phyloP scores from a whole-genome alignment of 2,329 filamentous ascomycete genomes.

The Ceratocystis colombiana region DNA sequence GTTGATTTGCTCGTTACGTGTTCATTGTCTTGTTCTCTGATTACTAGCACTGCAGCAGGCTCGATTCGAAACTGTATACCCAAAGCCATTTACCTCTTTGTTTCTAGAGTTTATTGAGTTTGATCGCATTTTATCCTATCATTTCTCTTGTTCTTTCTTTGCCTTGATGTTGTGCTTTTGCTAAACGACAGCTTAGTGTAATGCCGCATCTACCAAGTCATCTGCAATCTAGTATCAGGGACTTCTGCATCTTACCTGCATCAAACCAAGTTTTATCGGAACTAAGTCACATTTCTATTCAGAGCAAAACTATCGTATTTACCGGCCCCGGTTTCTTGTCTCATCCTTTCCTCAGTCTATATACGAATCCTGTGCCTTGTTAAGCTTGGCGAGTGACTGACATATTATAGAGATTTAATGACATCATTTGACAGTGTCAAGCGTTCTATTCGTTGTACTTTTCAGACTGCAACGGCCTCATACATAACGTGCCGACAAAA shows the following conservation, averaged over 20 bases:
- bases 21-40: too few species aligned
- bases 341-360: background rate
- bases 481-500: too few species aligned
- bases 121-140: background rate
- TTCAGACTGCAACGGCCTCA: too few species aligned
- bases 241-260: conserved; percentile 1
- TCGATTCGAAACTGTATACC: too few species aligned
- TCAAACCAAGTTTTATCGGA: background rate
- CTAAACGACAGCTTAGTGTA: background rate
- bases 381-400: too few species aligned
- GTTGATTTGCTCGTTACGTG: too few species aligned
- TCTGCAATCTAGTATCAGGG: background rate
- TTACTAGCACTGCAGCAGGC: too few species aligned
- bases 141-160: background rate
- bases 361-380: too few species aligned
- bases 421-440: too few species aligned
- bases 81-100: too few species aligned
- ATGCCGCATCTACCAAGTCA: background rate
- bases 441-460: too few species aligned
- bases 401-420: too few species aligned
- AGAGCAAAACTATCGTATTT: background rate
- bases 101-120: background rate
- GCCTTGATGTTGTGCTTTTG: background rate
- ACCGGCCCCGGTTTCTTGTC: background rate
- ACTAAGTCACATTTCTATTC: background rate